Evolutionary conservation across 2,329 filamentous ascomycete species (phyloP).

Genomic region (Ophiognomonia clavigignenti-juglandacearum): DNA sequence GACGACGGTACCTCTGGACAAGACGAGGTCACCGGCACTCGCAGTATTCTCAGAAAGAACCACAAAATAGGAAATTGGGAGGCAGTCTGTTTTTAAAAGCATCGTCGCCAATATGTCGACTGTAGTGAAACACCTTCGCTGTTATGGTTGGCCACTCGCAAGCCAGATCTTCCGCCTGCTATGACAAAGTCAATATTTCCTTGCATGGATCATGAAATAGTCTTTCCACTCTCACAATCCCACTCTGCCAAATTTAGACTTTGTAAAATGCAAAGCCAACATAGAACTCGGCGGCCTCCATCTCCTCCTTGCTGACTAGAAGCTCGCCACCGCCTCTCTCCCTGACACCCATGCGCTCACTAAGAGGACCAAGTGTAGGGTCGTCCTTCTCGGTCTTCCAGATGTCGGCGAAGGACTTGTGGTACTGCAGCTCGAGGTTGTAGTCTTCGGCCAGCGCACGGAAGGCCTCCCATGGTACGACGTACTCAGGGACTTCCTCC

Average conservation of each 20-base stretch:
- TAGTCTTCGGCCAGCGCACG: conserved; percentile 93
- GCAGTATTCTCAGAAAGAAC: background rate
- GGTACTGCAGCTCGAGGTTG: conserved; percentile 92
- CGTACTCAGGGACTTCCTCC: conserved; percentile 93
- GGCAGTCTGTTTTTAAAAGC: background rate
- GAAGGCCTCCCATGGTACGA: conserved; percentile 97
- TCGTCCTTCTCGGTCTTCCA: conserved; percentile 92
- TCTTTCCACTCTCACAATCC: no score
- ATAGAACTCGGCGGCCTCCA: conserved; percentile 90
- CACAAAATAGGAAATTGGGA: background rate
- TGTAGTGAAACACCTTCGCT: no score
- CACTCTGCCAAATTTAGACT: no score
- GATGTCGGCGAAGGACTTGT: conserved; percentile 84
- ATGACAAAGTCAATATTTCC: no score
- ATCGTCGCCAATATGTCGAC: no score
- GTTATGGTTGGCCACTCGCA: background rate
- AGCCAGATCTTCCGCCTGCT: no score
- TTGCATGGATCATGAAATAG: no score
- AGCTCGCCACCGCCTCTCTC: conserved; percentile 63
- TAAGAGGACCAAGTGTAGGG: conserved; percentile 71
- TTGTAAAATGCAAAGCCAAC: conserved; percentile 97
- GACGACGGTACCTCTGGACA: no score
- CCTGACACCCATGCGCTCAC: conserved; percentile 92
- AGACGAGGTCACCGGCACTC: background rate
- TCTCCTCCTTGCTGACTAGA: conserved; percentile 76